Base-by-base conservation (phyloP, 2,329 filamentous ascomycete species). In the Apiospora sp. region DNA sequence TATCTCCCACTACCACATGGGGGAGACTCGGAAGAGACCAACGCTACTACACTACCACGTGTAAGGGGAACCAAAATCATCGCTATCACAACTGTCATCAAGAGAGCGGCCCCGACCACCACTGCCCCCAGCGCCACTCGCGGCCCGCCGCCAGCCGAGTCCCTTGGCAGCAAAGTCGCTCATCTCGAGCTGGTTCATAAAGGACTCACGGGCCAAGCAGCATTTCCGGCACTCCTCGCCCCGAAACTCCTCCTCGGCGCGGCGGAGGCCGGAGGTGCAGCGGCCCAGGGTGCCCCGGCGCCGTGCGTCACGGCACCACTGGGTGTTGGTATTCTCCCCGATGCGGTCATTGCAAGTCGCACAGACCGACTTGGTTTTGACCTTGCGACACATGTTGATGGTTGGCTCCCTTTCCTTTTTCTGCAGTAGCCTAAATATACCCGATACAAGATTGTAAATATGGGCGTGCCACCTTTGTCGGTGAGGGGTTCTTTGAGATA, bases 151-250 rank as follows among this genome's bases (percentile, higher is more conserved):
- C 75, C 73, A 75, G 4, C 72, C 74, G 43, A 74, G 68, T 16
- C 75, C 68, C 58, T 73, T 74, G 46, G 70, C 68, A 3, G 72
- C 67, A 44, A 76, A 73, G 22, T 75, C 74, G 8, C 69, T 67
- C 68, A 75, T 73, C 34, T 75, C 70, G 24, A 75, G 46, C 70
- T 74, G 34, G 30, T 72, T 67, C 72, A 75, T 74, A 27, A 70
- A 68, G 6, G 37, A 34, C 49, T 76, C 73, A 27, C 73, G 72
- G 16, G 48, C 34, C 48, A 73, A 58, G 19, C 70, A 46, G 49
- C 74, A 77, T 16, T 71, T 67, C 44, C 68, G 24, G 58, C 76
- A 76, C 71, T 76, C 75, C 41, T 73, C 69, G n/a, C 75, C 73
- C 27, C 74, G 67, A 37, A 72, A 76, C 70, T 76, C 75, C 43